Evolutionary conservation across 1,139 yeast species (phyloP), one percentile per base, ranked within the genome.

Genomic region (Blastobotrys elegans): DNA sequence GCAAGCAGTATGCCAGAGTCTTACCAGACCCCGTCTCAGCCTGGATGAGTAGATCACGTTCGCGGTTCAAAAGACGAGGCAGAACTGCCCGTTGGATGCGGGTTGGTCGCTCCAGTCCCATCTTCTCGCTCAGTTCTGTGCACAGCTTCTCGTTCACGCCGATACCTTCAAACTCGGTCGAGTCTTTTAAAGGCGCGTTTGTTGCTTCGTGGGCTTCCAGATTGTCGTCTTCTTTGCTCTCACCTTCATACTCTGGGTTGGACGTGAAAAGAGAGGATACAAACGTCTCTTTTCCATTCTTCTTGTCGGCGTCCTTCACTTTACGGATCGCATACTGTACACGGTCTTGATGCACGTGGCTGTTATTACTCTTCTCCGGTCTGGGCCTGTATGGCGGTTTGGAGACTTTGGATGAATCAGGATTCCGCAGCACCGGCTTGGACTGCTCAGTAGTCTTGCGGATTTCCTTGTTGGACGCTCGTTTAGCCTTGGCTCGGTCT

Each of bases 11-110:
- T 0, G 97, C 82, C 51, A 90, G 68, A 0, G 97, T 89, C 64
- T 90, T 90, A 65, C 97, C 97, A 0, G 96, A 87, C 46, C 97
- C 97, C 0, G 97, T 90, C 66, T 89, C 97, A 0, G 97, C 96
- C 61, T 87, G 94, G 44, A 89, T 85, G 56, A 90, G 84, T 50
- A 88, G 69, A 66, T 90, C 97, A 29, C 74, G 67, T 41, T 80
- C 76, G 17, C 54, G 43, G 1, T 55, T 49, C 2, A 82, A 59
- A 50, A 92, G 67, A 43, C 75, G 74, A 2, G 97, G 96, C n/a
- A 90, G 71, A 0, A 86, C 94, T 6, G 82, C 70, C 55, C 87
- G 76, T 67, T 92, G 98, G 54, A 92, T 88, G 56, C 79, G 80
- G 0, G 98, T 92, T 1, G 98, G 98, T 18, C 80, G 73, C 36